Conservation (phyloP, 495 filamentous ascomycete species). For the Podospora comata region DNA sequence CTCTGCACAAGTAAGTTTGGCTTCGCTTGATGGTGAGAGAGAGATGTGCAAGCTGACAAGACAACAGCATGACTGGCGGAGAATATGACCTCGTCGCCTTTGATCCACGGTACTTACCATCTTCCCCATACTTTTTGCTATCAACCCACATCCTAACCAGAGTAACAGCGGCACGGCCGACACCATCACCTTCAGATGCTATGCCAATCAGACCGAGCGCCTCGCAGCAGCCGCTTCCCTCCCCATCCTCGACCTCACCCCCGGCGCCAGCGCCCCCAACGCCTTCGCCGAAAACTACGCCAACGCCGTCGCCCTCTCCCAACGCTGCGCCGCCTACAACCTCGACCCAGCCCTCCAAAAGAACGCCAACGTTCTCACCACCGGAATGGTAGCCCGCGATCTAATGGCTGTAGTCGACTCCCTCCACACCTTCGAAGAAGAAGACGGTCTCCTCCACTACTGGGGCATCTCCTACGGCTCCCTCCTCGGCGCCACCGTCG, state of each 20-base stretch:
- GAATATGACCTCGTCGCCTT: constrained; percentile 41
- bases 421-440: constrained; percentile 21
- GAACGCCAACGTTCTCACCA: constrained; percentile 34
- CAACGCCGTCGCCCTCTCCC: constrained; percentile 6
- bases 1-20: constrained; percentile 23
- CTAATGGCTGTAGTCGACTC: constrained; percentile 45
- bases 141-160: neutral
- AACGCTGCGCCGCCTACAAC: constrained; percentile 17
- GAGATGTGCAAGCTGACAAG: neutral
- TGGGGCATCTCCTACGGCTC: constrained; percentile 60
- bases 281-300: constrained; percentile 1
- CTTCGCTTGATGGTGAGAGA: neutral
- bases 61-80: constrained; percentile 28
- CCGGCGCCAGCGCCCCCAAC: neutral
- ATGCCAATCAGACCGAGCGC: constrained; percentile 16
- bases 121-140: neutral
- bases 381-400: constrained; percentile 41
- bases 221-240: neutral
- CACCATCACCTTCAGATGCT: constrained; percentile 42
- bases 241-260: neutral
- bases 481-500: constrained; percentile 50
- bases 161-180: constrained; percentile 34
- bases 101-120: constrained; percentile 35
- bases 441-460: constrained; percentile 46
- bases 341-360: constrained; percentile 13